Evolutionary conservation across 192 early-diverging fungal genomes (phyloP), one percentile per base, ranked within the genome.

Genomic region (Linderina pennispora): DNA sequence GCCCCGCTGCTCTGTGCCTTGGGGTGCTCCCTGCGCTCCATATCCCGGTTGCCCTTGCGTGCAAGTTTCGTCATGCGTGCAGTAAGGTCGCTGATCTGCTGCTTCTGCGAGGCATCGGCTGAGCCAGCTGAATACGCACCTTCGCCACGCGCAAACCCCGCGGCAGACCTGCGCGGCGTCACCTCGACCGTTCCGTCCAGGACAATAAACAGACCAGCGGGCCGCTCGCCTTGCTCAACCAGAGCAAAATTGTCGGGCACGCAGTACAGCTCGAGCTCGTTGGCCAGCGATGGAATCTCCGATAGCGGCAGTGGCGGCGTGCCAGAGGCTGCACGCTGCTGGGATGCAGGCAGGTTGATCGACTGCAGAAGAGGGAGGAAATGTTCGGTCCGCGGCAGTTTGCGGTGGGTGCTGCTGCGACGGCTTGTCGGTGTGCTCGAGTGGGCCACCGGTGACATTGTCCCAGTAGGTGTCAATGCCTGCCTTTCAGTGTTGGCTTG

Each of bases 201-300:
- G 3, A 97, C 84, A 59, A 97, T 89, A 52, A 86, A 97, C 20
- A 99, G 52, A 3, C 97, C 97, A 10, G 78, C 67, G 18, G 79
- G 79, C 8, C 87, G 77, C 62, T 93, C 84, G 2, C 92, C 90
- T 69, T 94, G 89, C 36, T 83, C 74, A 17, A 93, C 77, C 13
- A 99, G 62, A 3, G 69, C 62, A 10, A 80, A 75, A 15, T 84
- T 90, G 39, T 83, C 79, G 4, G 84, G 84, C 41, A 84, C 80
- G 48, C 80, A 87, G 46, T 84, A 70, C 32, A 92, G 80, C 43
- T 87, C 79, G 9, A 89, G 66, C 55, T 87, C 85, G 32, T 78
- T 81, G 1, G 72, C 67, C 43, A 75, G 64, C 42, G 62, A 57
- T 6, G 62, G 53, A 15, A 65, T 60, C 9, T 65, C 47, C n/a